Evolutionary conservation across 352 stramenopile genomes (phyloP).

Genomic region (Pythium rhizo-oryzae): DNA sequence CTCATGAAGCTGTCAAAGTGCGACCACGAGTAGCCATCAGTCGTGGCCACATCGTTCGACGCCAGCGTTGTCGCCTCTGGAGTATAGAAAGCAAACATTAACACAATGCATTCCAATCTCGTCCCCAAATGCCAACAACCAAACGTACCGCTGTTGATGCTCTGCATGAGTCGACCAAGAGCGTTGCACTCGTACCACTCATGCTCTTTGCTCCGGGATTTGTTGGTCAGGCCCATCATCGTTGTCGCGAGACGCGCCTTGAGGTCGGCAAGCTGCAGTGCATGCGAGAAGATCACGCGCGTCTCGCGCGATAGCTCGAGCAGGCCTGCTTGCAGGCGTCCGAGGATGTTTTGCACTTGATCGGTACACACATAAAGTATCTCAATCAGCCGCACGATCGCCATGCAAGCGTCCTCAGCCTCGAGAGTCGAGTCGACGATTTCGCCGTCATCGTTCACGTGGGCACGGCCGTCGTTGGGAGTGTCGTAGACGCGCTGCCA

Average conservation of each 20-base stretch:
- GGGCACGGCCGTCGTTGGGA: conserved; percentile 26
- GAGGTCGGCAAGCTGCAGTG: conserved; percentile 60
- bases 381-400: conserved; percentile 70
- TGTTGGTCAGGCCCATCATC: conserved; percentile 73
- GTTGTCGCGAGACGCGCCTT: conserved; percentile 63
- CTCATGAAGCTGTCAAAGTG: conserved; percentile 74
- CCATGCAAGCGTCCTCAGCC: conserved; percentile 62
- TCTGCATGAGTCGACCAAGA: conserved; percentile 56
- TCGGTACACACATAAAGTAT: conserved; percentile 81
- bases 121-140: not conserved
- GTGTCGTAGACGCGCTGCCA: conserved; percentile 74
- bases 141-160: conserved; percentile 55
- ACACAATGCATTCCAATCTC: not conserved
- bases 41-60: conserved; percentile 48
- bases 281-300: conserved; percentile 61
- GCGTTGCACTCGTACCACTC: conserved; percentile 85
- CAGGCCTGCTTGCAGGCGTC: conserved; percentile 65
- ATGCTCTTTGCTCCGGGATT: conserved; percentile 72
- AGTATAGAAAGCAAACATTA: not conserved
- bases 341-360: conserved; percentile 73
- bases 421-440: conserved; percentile 38
- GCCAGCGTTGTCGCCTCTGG: conserved; percentile 32
- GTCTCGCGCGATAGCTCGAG: conserved; percentile 54
- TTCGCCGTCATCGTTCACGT: conserved; percentile 25
- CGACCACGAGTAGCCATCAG: conserved; percentile 82